Percentiles rank a stretch among this genome's conserved stretches.
Evolutionary conservation across 75 land plant genomes (phyloP).

Genomic region (Pinus tabuliformis): DNA sequence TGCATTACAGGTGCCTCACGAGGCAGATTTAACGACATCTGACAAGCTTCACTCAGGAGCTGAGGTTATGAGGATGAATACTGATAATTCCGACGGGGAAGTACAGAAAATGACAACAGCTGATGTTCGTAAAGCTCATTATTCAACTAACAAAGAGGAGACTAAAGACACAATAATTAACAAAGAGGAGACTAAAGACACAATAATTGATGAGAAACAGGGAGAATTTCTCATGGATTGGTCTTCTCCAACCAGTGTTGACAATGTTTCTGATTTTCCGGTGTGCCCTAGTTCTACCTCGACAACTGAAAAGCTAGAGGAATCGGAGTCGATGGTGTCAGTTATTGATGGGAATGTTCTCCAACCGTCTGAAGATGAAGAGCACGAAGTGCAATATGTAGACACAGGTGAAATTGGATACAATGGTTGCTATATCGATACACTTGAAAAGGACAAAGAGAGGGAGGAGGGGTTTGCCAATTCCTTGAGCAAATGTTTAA

Average conservation of each 20-base stretch:
- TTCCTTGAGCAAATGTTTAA: slow-evolving; percentile 4
- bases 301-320: background rate
- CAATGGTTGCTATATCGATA: background rate
- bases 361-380: background rate
- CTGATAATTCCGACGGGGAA: background rate
- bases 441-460: slow-evolving; percentile 6
- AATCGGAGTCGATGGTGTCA: background rate
- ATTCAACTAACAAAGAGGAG: background rate
- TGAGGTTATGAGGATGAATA: background rate
- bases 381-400: background rate
- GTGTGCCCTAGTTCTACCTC: background rate
- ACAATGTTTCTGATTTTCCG: background rate
- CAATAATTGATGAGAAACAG: background rate
- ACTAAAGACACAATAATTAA: background rate
- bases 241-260: background rate
- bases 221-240: slow-evolving; percentile 2
- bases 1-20: background rate
- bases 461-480: slow-evolving; percentile 1
- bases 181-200: slow-evolving; percentile 1
- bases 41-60: background rate
- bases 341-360: background rate
- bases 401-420: slow-evolving; percentile 2
- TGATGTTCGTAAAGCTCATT: background rate
- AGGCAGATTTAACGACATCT: background rate
- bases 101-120: background rate